Evolutionary conservation across 2,329 filamentous ascomycete genomes (phyloP).

Genomic region (Cercospora citrullina): DNA sequence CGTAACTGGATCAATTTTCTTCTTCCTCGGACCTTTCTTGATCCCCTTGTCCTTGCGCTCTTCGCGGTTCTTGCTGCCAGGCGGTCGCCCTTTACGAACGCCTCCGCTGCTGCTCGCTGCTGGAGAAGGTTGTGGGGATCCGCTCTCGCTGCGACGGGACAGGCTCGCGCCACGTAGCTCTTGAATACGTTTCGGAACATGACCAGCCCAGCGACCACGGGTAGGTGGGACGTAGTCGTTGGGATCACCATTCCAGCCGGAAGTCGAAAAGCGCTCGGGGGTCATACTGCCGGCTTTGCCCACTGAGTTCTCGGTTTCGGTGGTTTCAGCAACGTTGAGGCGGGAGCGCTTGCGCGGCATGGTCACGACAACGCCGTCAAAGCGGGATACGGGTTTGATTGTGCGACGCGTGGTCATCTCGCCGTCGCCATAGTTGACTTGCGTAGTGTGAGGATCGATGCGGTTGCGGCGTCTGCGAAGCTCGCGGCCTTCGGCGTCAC

Average conservation of each 20-base stretch:
- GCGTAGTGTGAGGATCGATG: conserved; percentile 27
- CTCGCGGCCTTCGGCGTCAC: conserved; percentile 50
- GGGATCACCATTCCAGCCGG: conserved; percentile 18
- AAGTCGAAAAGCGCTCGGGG: conserved; percentile 28
- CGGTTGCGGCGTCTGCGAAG: conserved; percentile 45
- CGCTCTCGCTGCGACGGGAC: conserved; percentile 24
- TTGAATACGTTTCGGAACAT: conserved; percentile 47
- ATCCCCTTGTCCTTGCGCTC: conserved; percentile 51
- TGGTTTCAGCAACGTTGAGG: conserved; percentile 15
- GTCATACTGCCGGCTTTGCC: conserved; percentile 25
- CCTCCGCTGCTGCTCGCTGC: conserved; percentile 11
- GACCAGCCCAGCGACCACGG: conserved; percentile 34
- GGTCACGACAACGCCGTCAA: conserved; percentile 32
- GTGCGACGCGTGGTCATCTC: conserved; percentile 29
- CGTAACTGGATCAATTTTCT: conserved; percentile 11
- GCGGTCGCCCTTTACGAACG: conserved; percentile 41
- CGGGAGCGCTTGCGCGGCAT: conserved; percentile 32
- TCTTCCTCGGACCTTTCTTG: conserved; percentile 50
- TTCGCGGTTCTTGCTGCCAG: conserved; percentile 50
- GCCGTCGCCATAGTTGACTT: conserved; percentile 36
- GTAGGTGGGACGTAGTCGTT: conserved; percentile 29
- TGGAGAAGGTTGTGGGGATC: conserved; percentile 18
- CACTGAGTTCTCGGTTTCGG: conserved; percentile 13
- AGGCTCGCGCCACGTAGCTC: conserved; percentile 48
- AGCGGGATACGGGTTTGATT: conserved; percentile 35